These are phyloP conservation scores for Penicillium sp. DNA, from an alignment of 2,329 filamentous ascomycete genomes.

Conservation along the genomic window DNA sequence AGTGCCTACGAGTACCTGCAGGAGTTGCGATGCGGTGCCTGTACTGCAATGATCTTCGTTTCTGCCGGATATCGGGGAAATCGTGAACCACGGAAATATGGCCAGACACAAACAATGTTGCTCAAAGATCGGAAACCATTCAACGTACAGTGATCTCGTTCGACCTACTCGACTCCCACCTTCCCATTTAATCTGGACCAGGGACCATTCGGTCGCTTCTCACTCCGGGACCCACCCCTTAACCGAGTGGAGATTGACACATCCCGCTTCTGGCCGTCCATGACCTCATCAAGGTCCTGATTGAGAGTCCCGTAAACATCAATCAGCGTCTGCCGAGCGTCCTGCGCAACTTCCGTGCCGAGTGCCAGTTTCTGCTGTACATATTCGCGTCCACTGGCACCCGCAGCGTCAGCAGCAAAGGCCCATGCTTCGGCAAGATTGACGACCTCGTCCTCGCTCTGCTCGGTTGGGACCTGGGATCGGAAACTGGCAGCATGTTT, in stretches of 20 bases:
- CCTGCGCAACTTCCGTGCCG: conserved; percentile 33
- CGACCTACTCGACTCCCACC: conserved; percentile 24
- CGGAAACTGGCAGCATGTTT: conserved; percentile 33
- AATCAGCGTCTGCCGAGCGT: conserved; percentile 31
- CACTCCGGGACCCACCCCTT: conserved; percentile 20
- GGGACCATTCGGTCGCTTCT: conserved; percentile 34
- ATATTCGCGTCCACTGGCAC: conserved; percentile 32
- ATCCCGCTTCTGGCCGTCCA: conserved; percentile 20
- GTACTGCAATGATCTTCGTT: neutral
- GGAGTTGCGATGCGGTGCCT: neutral
- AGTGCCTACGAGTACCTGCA: neutral
- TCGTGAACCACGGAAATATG: neutral
- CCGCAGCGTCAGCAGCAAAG: conserved; percentile 41
- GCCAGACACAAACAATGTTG: too few species aligned
- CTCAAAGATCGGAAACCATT: neutral
- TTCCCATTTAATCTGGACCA: conserved; percentile 41
- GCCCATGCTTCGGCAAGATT: conserved; percentile 42
- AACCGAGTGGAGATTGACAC: conserved; percentile 24
- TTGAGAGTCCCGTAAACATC: conserved; percentile 38
- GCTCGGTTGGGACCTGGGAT: conserved; percentile 17
- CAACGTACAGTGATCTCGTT: neutral
- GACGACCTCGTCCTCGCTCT: conserved; percentile 33
- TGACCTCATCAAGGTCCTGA: conserved; percentile 33
- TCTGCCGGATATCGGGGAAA: neutral
- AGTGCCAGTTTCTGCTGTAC: conserved; percentile 36